Percentiles rank a stretch among this genome's conserved stretches.
These are phyloP conservation scores for Gaultheria prostrata DNA, from an alignment of 148 eudicot species.

Conservation along the genomic window DNA sequence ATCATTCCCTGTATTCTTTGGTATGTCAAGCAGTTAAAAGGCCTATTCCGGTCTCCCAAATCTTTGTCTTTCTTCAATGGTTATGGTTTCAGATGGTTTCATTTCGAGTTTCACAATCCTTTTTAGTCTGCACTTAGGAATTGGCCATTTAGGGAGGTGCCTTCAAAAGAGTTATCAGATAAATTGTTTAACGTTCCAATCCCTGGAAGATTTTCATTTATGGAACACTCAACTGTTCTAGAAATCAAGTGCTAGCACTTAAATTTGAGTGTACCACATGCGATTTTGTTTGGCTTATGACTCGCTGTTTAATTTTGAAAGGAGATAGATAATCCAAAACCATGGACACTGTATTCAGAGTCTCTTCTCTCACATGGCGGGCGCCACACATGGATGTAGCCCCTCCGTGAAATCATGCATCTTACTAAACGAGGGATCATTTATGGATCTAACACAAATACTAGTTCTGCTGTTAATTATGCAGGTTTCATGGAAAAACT, in stretches of 20 bases:
- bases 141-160: background rate
- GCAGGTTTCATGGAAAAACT: background rate
- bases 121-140: background rate
- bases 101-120: background rate
- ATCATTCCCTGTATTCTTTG: background rate
- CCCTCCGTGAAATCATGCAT: background rate
- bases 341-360: background rate
- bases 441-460: background rate
- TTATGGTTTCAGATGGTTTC: background rate
- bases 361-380: background rate
- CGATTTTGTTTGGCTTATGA: background rate
- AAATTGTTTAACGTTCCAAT: conserved; percentile 1
- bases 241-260: background rate
- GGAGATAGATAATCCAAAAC: background rate
- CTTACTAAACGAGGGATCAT: background rate
- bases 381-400: background rate
- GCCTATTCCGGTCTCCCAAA: background rate
- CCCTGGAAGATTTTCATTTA: background rate
- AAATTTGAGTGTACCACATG: background rate
- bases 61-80: background rate
- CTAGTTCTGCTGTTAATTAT: background rate
- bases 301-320: background rate
- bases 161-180: background rate
- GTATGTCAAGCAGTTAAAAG: background rate
- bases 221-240: background rate